These are phyloP conservation scores for Penicillium sp. DNA, from an alignment of 2,329 filamentous ascomycete species.

Conservation along the genomic window DNA sequence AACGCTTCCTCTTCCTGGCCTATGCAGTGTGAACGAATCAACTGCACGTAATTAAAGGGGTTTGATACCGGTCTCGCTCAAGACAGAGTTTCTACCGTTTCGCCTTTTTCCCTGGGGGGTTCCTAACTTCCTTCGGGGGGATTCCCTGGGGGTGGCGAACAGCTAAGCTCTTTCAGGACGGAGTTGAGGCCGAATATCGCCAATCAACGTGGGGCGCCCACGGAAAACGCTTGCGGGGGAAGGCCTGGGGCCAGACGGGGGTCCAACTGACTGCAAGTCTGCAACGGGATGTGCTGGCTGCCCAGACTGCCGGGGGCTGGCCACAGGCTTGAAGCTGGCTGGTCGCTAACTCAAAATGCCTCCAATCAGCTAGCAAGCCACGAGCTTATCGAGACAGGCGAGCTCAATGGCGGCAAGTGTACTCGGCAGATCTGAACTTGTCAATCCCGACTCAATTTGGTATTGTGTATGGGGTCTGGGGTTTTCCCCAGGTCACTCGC, in stretches of 20 bases:
- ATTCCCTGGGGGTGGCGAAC: background rate
- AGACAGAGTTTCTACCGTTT: background rate
- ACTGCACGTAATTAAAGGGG: slow-evolving; percentile 2
- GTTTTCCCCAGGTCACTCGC: background rate
- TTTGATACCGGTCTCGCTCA: slow-evolving; percentile 5
- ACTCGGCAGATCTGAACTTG: background rate
- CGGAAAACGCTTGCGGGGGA: background rate
- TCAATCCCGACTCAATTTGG: background rate
- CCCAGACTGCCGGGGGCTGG: background rate
- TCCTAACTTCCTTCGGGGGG: background rate
- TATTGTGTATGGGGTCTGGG: background rate
- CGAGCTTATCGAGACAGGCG: background rate
- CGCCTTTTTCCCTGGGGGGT: background rate
- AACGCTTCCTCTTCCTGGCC: background rate
- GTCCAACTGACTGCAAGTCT: no score
- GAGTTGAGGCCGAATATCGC: background rate
- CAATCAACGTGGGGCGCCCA: background rate
- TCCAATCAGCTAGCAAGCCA: background rate
- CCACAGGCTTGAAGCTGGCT: background rate
- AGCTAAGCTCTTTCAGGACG: background rate
- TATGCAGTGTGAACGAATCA: background rate
- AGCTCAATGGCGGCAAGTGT: background rate
- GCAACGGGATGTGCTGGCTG: background rate
- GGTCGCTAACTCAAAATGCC: background rate
- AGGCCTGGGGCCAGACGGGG: background rate